These are phyloP conservation scores for Heterobasidion annosum DNA, from an alignment of 1,284 basidiomycete species.

Conservation along the genomic window DNA sequence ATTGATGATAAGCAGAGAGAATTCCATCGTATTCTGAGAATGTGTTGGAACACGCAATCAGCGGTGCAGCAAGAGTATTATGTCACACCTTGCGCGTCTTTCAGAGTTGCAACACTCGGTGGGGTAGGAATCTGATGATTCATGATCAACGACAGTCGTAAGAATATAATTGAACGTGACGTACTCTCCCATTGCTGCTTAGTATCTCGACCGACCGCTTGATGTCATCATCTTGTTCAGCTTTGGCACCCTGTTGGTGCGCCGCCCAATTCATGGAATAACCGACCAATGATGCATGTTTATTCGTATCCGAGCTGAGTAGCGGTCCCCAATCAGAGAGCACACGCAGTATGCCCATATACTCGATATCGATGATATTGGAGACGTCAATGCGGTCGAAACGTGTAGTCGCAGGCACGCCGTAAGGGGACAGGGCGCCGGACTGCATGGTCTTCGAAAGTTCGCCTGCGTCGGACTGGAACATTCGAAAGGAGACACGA, in stretches of 20 bases:
- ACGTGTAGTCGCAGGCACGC: slow-evolving; percentile 13
- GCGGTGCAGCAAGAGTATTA: not conserved
- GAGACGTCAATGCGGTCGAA: slow-evolving; percentile 38
- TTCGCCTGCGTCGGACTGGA: slow-evolving; percentile 15
- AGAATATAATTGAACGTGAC: not conserved
- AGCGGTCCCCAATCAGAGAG: slow-evolving; percentile 26
- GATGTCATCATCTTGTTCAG: not conserved
- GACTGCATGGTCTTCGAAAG: slow-evolving; percentile 18
- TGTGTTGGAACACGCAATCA: not conserved
- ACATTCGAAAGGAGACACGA: slow-evolving; percentile 21
- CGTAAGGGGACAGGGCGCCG: slow-evolving; percentile 11
- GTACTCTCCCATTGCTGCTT: not conserved
- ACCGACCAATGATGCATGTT: slow-evolving; percentile 24
- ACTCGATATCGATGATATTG: slow-evolving; percentile 32
- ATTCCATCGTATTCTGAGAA: slow-evolving; percentile 5
- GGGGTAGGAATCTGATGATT: not conserved
- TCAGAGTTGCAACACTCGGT: not conserved
- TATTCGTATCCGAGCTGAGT: slow-evolving; percentile 15
- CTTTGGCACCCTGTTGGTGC: not conserved
- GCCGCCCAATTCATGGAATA: slow-evolving; percentile 37
- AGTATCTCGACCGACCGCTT: not conserved
- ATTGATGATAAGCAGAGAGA: not conserved
- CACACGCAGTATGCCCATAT: slow-evolving; percentile 24
- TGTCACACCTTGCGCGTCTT: not conserved
- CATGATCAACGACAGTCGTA: not conserved